Evolutionary conservation across 2,329 filamentous ascomycete species (phyloP), one percentile per base, ranked within the genome.

Genomic region (Sporothrix variecibatus): DNA sequence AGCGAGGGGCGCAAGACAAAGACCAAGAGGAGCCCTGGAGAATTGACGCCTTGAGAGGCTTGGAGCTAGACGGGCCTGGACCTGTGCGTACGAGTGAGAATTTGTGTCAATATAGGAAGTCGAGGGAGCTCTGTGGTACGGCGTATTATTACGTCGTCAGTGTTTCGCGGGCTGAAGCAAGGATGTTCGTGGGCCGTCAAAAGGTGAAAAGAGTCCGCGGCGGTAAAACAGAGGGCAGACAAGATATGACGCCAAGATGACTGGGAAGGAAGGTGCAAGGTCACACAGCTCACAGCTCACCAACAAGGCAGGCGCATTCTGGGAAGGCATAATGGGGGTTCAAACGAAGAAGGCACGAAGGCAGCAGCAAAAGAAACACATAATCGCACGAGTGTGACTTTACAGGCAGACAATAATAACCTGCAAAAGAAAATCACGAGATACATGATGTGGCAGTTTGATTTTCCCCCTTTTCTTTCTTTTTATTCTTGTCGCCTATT

Each of bases 1-100:
- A 64, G 26, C 70, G 49, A 38, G 56, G 40, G 53, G 56, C 53
- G 70, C 70, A 64, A 34, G 53, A 69, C 40, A 51, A 31, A 67
- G 62, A 15, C 62, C 15, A 67, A 26, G 40, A 49, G 23, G 26
- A 26, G 43, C 40, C 26, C 23, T 20, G 40, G 23, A 40, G n/a
- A 23, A 5, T 43, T 64, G 34, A n/a, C 20, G 11, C 9, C 34
- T 65, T 7, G 9, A 11, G 60, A 11, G n/a, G 34, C 34, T 64
- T 65, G 34, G n/a, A 43, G 20, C 34, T 64, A 23, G 58, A 60
- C 28, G 26, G 31, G 58, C 58, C 58, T 64, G 58, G 31, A 40
- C 17, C 58, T 38, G 20, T 23, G 51, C 8, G 23, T 12, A 28
- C 15, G 43, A 46, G 43, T 46, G 43, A 5, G 43, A 17, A 49